phyloP scores from a whole-genome alignment of 1,284 basidiomycete species.

The Malassezia psittaci region DNA sequence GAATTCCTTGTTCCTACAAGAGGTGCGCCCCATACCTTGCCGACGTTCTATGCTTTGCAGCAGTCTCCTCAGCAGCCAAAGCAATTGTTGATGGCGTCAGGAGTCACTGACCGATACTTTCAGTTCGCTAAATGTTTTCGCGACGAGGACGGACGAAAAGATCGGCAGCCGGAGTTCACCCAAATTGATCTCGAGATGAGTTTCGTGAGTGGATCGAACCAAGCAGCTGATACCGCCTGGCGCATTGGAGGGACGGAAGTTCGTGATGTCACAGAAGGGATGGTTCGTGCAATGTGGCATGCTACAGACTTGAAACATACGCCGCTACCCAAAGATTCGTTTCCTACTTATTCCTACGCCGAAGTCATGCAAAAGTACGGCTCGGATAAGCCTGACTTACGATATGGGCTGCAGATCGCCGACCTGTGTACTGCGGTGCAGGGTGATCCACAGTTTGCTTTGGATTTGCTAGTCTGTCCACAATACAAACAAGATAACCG shows the following conservation, averaged over 20 bases:
- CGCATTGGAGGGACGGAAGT: slow-evolving; percentile 54
- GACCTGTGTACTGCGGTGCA: slow-evolving; percentile 19
- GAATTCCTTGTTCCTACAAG: slow-evolving; percentile 91
- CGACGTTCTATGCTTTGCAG: slow-evolving; percentile 77
- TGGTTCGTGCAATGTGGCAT: slow-evolving; percentile 58
- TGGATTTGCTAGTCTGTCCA: slow-evolving; percentile 14
- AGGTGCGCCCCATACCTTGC: slow-evolving; percentile 22
- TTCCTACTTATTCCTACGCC: slow-evolving; percentile 4
- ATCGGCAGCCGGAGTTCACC: slow-evolving; percentile 91
- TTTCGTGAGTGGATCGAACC: slow-evolving; percentile 63
- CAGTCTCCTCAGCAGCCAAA: slow-evolving; percentile 95
- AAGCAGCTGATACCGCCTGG: slow-evolving; percentile 53
- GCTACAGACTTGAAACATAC: slow-evolving; percentile 52
- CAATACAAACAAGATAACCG: background rate
- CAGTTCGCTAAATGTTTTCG: slow-evolving; percentile 89
- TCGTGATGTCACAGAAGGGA: slow-evolving; percentile 27
- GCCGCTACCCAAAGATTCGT: slow-evolving; percentile 23
- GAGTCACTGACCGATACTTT: slow-evolving; percentile 78
- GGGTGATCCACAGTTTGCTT: background rate
- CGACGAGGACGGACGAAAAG: slow-evolving; percentile 85
- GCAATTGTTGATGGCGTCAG: slow-evolving; percentile 81
- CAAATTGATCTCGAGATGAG: slow-evolving; percentile 95
- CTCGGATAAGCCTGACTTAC: slow-evolving; percentile 86
- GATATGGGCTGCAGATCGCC: slow-evolving; percentile 58
- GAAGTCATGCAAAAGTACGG: slow-evolving; percentile 55